Base-by-base conservation (phyloP, 1,284 basidiomycete genomes). In the Malassezia psittaci region DNA sequence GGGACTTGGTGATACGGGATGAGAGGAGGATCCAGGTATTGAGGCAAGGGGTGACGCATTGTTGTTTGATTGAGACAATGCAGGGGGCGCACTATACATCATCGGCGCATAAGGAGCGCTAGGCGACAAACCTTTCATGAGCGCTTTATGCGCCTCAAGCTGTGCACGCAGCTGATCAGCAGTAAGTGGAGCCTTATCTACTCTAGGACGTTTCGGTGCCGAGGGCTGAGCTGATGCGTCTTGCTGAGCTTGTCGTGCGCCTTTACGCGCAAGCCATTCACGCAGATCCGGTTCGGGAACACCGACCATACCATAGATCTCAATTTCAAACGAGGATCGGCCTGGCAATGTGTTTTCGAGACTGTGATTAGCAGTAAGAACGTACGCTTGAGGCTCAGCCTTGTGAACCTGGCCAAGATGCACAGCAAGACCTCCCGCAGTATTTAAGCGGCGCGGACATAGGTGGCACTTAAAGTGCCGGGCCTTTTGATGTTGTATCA, bases 271-370 rank as follows among this genome's bases (percentile, higher is more conserved):
- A 74, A 89, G 90, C 82, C 93, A 98, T 76, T 93, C 90, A 29
- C 85, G 88, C 32, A 94, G 82, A 75, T 96, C 93, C 37, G 88
- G 87, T 6, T 86, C 87, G 5, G 91, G 91, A 53, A 96, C 90
- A 57, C 93, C 93, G 74, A 93, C 91, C 94, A 99, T 98, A 24
- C 94, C 93, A 70, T 96, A 98, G 56, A 99, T 98, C 77, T 99
- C 94, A 49, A 98, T 86, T 75, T 96, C 93, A 71, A 96, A 96
- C 1, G 91, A 90, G 77, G 96, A 93, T 39, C 94, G 83, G 9
- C 90, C 93, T 2, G 91, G 90, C 0, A 98, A 79, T 0, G 93
- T 91, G 75, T 96, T 98, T 56, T 96, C 91, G 34, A 98, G 88
- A 29, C 90, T 88, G 47, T 50, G 9, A 45, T 19, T 19, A 41